A percentile compares a stretch with the other conserved stretches of the same genome.
These are phyloP conservation scores for Serendipita vermifera DNA, from an alignment of 768 basidiomycete genomes.

Conservation along the genomic window DNA sequence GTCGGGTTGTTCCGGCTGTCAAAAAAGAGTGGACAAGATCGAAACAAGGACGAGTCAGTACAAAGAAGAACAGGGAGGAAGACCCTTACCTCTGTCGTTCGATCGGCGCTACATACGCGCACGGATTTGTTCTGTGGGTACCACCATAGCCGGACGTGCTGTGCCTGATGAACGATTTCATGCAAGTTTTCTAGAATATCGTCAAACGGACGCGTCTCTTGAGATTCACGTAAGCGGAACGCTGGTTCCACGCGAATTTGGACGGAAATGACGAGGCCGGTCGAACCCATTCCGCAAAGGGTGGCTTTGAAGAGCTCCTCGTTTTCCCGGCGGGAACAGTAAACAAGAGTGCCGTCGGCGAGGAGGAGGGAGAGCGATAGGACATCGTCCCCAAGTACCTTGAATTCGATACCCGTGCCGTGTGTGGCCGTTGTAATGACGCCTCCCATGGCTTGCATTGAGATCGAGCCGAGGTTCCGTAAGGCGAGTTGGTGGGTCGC, in stretches of 20 bases:
- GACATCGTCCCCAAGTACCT: constrained; percentile 72
- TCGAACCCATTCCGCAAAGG: constrained; percentile 80
- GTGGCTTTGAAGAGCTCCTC: constrained; percentile 78
- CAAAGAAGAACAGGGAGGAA: constrained; percentile 8
- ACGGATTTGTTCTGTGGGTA: constrained; percentile 67
- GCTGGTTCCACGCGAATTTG: constrained; percentile 67
- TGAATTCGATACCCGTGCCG: constrained; percentile 70
- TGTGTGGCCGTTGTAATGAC: constrained; percentile 91
- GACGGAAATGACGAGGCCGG: constrained; percentile 74
- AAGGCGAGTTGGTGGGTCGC: constrained; percentile 61
- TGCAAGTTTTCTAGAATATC: constrained; percentile 48
- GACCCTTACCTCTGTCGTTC: constrained; percentile 57
- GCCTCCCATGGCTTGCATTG: constrained; percentile 88
- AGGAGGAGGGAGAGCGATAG: constrained; percentile 61
- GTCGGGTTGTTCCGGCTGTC: constrained; percentile 21
- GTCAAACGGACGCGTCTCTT: constrained; percentile 48
- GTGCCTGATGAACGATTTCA: constrained; percentile 42
- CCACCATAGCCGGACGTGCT: constrained; percentile 96
- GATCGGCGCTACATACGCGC: constrained; percentile 57
- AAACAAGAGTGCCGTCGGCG: constrained; percentile 57
- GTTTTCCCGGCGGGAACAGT: constrained; percentile 43
- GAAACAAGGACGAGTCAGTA: constrained; percentile 9
- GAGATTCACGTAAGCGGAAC: constrained; percentile 66
- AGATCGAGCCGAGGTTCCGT: constrained; percentile 89
- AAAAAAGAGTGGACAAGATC: constrained; percentile 9